These are phyloP conservation scores for Backusella circina DNA, from an alignment of 192 early-diverging fungal species.

Conservation along the genomic window DNA sequence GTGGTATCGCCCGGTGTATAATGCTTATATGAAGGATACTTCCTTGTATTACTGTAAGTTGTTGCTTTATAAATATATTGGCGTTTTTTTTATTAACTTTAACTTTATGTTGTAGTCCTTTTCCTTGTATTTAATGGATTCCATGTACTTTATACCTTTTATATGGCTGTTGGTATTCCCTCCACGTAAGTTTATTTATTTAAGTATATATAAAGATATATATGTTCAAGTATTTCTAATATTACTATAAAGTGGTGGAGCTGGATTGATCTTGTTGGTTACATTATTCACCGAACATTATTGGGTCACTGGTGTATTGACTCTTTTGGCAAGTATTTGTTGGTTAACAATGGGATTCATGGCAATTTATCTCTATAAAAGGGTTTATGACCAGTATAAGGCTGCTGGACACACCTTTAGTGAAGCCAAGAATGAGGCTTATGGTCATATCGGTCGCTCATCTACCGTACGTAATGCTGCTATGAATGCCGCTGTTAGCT, in stretches of 20 bases:
- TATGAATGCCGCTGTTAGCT: slow-evolving; percentile 9
- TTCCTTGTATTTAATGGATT: slow-evolving; percentile 87
- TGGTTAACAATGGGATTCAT: slow-evolving; percentile 43
- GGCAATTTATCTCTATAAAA: slow-evolving; percentile 40
- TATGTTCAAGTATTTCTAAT: not conserved
- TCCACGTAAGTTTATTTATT: slow-evolving; percentile 49
- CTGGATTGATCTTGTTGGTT: slow-evolving; percentile 83
- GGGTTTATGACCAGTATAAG: slow-evolving; percentile 63
- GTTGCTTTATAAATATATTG: not conserved
- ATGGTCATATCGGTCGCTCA: slow-evolving; percentile 28
- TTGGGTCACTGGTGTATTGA: slow-evolving; percentile 58
- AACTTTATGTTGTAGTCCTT: slow-evolving; percentile 43
- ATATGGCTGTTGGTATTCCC: slow-evolving; percentile 87
- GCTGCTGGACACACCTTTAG: slow-evolving; percentile 69
- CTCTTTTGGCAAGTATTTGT: slow-evolving; percentile 46
- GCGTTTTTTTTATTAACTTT: not conserved
- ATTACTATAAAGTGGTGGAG: slow-evolving; percentile 54
- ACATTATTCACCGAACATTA: slow-evolving; percentile 65
- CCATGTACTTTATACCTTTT: slow-evolving; percentile 74
- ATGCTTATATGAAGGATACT: slow-evolving; percentile 82
- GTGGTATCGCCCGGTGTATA: slow-evolving; percentile 89
- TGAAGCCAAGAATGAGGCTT: slow-evolving; percentile 58
- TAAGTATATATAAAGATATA: not conserved
- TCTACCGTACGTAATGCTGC: slow-evolving; percentile 17
- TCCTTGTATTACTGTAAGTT: slow-evolving; percentile 77